phyloP scores from a whole-genome alignment of 129 eudicot genomes.

The Escallonia rubra region DNA sequence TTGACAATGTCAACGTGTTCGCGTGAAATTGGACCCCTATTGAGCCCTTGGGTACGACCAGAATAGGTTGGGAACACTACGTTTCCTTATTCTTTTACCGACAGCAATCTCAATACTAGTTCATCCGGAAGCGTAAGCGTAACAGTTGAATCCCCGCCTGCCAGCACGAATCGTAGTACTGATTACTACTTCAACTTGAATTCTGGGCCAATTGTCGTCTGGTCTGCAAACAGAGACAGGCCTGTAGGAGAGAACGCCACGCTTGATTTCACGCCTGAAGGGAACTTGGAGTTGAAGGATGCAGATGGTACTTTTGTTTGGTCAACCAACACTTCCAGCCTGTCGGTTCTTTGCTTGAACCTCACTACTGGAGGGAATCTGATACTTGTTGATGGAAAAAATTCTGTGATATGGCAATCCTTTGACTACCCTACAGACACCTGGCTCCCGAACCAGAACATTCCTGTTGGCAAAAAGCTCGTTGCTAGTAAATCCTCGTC shows the following conservation, averaged over 20 bases:
- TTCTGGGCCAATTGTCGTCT: constrained; percentile 3
- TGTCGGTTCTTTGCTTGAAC: constrained; percentile 19
- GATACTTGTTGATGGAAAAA: constrained; percentile 13
- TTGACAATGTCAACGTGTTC: too few species aligned
- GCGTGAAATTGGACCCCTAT: too few species aligned
- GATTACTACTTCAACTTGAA: too few species aligned
- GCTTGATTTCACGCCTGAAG: constrained; percentile 15
- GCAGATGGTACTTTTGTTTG: constrained; percentile 23
- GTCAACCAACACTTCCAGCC: constrained; percentile 16
- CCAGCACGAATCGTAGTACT: too few species aligned
- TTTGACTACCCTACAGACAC: constrained; percentile 24
- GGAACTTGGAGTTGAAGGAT: constrained; percentile 18
- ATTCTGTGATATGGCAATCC: constrained; percentile 16
- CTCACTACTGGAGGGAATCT: constrained; percentile 17
- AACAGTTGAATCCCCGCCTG: too few species aligned
- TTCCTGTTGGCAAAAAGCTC: constrained; percentile 12
- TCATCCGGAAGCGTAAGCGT: too few species aligned
- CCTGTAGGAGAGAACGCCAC: constrained; percentile 15
- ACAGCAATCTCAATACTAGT: too few species aligned
- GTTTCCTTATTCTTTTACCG: too few species aligned
- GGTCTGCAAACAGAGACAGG: constrained; percentile 32
- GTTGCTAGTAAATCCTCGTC: constrained; percentile 15
- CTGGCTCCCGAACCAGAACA: constrained; percentile 23
- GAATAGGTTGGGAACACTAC: too few species aligned
- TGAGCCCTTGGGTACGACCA: too few species aligned